These are phyloP conservation scores for Brachypodium distachyon DNA, from an alignment of 202 grass and related monocot genomes.

Conservation along the genomic window DNA sequence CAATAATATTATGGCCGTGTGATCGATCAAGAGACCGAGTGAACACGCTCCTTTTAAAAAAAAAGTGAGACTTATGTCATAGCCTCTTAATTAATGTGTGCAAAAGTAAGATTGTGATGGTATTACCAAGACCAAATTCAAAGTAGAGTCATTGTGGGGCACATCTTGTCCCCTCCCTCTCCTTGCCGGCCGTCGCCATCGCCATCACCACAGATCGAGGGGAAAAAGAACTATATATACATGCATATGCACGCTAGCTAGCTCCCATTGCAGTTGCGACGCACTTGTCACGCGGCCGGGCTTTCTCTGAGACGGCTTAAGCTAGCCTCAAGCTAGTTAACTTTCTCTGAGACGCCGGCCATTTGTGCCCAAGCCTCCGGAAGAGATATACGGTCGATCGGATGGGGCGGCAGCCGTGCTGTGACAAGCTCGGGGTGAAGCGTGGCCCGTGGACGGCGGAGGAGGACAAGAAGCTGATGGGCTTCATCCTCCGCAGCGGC, in stretches of 20 bases:
- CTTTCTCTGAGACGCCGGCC: background rate
- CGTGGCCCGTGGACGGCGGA: constrained; percentile 88
- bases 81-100: too few species aligned
- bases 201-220: background rate
- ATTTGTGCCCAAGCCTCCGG: too few species aligned
- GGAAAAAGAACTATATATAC: constrained; percentile 5
- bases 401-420: constrained; percentile 95
- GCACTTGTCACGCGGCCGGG: constrained; percentile 27
- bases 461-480: constrained; percentile 90
- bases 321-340: too few species aligned
- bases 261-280: constrained; percentile 33
- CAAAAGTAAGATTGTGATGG: too few species aligned
- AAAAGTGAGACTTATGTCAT: too few species aligned
- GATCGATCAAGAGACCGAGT: too few species aligned
- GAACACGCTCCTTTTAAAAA: too few species aligned
- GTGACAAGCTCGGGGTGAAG: constrained; percentile 93
- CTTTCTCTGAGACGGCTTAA: background rate
- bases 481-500: constrained; percentile 81
- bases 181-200: background rate
- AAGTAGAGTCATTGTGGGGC: constrained; percentile 1
- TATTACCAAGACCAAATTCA: background rate
- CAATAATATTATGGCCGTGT: too few species aligned
- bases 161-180: background rate
- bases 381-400: background rate
- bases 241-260: background rate